Evolutionary conservation across 495 filamentous ascomycete genomes (phyloP), one percentile per base, ranked within the genome.

Genomic region (Xylaria scruposa): DNA sequence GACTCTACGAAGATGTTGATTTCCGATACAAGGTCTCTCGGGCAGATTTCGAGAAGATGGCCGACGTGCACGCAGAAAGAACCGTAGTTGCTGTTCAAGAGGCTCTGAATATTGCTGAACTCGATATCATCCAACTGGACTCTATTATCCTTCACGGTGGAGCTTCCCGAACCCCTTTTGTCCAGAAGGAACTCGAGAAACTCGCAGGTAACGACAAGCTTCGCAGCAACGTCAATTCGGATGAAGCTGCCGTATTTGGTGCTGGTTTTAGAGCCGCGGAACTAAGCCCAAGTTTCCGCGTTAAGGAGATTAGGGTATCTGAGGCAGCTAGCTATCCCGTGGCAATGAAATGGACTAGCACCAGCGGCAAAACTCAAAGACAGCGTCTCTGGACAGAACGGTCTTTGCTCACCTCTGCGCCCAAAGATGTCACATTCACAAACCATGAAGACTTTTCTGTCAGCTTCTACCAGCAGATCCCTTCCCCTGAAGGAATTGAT

Each of bases 191-290:
- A 78, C 89, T 99, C 36, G 96, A 98, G 83, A 89, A 88, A 61
- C 78, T 92, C 61, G 87, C 90, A 38, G 92, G 92, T 12, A 86
- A 85, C 19, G 89, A 91, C 63, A 98, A 97, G 84, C 85, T 99
- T 70, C 90, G 93, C 68, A 91, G 91, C 74, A 98, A 95, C 76
- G 97, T 99, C 75, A 99, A 99, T 81, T 91, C 95, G 36, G 97
- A 99, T 79, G 97, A 99, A 83, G 90, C 97, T 19, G 96, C 97
- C 61, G 96, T 97, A 19, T 97, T 99, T 81, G 97, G 97, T 74
- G 97, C 97, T 63, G 94, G 93, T 24, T 98, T 98, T 86, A 93
- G 94, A 78, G 97, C 92, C 38, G 97, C 97, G 60, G 91, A 91
- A 72, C 86, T 98, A 62, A 97, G 92, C 81, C 94, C 95, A 46